Conservation (phyloP, 2,329 filamentous ascomycete species). For the Gliomastix tumulicola region DNA sequence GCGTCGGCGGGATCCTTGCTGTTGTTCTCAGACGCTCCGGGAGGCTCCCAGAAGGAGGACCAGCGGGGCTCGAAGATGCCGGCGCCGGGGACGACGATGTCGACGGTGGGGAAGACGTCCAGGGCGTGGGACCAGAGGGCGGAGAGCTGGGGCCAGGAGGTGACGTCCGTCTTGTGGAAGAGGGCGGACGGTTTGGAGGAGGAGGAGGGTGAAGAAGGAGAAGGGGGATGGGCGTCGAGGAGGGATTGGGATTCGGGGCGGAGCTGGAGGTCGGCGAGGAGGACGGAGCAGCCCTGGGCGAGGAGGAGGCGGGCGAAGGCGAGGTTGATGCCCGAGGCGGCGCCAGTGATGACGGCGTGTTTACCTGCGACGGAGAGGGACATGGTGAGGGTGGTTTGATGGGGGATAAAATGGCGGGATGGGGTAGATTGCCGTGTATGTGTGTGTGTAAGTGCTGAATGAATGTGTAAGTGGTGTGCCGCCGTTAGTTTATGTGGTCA, state of each 20-base stretch:
- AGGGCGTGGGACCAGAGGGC: slow-evolving; percentile 19
- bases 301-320: slow-evolving; percentile 24
- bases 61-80: slow-evolving; percentile 27
- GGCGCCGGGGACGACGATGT: slow-evolving; percentile 28
- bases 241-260: slow-evolving; percentile 23
- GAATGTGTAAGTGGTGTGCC: too few species aligned
- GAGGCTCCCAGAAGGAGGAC: slow-evolving; percentile 27
- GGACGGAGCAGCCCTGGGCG: slow-evolving; percentile 24
- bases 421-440: too few species aligned
- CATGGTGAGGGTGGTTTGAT: slow-evolving; percentile 8
- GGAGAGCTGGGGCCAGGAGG: slow-evolving; percentile 25
- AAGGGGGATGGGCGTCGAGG: slow-evolving; percentile 15
- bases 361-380: slow-evolving; percentile 15
- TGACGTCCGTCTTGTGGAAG: slow-evolving; percentile 27
- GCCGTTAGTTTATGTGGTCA: too few species aligned
- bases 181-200: slow-evolving; percentile 14
- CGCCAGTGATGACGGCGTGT: slow-evolving; percentile 22
- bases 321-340: slow-evolving; percentile 30
- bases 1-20: slow-evolving; percentile 17
- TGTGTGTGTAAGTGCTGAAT: too few species aligned
- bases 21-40: slow-evolving; percentile 16
- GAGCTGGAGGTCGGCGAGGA: slow-evolving; percentile 26
- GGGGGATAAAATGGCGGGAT: too few species aligned
- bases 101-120: slow-evolving; percentile 17
- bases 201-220: too few species aligned